phyloP scores from a whole-genome alignment of 371 early-diverging fungal genomes.

The Syncephalis plumigaleata region DNA sequence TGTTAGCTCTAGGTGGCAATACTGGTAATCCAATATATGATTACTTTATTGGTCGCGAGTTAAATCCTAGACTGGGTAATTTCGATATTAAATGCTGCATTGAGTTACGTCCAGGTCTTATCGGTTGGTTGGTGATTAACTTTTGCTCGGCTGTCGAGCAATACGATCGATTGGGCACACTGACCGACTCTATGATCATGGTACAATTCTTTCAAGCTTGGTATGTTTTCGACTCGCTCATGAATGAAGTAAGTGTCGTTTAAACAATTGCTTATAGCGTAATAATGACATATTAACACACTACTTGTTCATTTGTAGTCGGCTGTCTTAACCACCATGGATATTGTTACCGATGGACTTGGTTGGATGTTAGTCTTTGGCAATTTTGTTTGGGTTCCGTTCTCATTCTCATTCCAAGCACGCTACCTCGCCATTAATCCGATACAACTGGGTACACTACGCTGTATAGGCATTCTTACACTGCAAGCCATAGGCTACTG shows the following conservation, averaged over 20 bases:
- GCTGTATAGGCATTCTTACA: conserved; percentile 7
- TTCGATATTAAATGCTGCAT: conserved; percentile 87
- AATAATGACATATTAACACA: background rate
- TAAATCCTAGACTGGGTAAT: conserved; percentile 69
- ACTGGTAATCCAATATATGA: conserved; percentile 78
- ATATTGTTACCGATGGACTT: conserved; percentile 84
- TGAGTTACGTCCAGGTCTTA: conserved; percentile 77
- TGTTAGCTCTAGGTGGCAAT: conserved; percentile 80
- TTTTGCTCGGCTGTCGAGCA: conserved; percentile 60
- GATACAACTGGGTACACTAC: conserved; percentile 7
- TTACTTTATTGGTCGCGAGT: conserved; percentile 65
- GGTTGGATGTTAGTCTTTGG: conserved; percentile 87
- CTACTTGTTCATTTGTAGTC: background rate
- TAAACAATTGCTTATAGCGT: too few species aligned
- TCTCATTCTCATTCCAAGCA: conserved; percentile 76
- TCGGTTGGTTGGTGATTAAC: conserved; percentile 67
- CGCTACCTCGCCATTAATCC: conserved; percentile 65
- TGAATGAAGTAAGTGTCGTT: conserved; percentile 46
- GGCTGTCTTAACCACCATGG: conserved; percentile 85
- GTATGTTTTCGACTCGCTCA: conserved; percentile 74
- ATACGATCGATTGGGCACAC: conserved; percentile 30
- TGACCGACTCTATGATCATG: conserved; percentile 64
- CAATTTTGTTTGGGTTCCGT: conserved; percentile 79
- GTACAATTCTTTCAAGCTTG: conserved; percentile 56
- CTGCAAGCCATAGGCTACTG: conserved; percentile 50